Base-by-base conservation (phyloP, 2,329 filamentous ascomycete species). In the Ophiognomonia clavigignenti-juglandacearum region DNA sequence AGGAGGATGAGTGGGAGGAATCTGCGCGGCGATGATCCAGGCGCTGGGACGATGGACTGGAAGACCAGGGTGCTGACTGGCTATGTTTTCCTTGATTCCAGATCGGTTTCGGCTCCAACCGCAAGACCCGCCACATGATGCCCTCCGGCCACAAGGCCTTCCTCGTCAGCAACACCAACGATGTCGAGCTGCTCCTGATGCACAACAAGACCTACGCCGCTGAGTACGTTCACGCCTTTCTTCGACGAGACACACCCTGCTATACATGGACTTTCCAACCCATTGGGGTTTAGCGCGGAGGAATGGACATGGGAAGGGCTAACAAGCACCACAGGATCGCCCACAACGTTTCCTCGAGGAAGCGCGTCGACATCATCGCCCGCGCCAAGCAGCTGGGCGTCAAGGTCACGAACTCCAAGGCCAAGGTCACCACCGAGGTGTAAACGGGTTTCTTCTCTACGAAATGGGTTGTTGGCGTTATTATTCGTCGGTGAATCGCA, bases 331-430 rank as follows among this genome's bases (percentile, higher is more conserved):
- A 31, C 62, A 96, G 91, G 83, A 98, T 98, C 72, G 88, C 87
- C 71, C 89, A 95, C 82, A 87, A 88, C 73, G 93, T 98, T 72
- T 98, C 93, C 56, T 95, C 93, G 70, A 83, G 92, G 76, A 98
- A 98, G 88, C 85, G 93, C 75, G 85, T 98, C 74, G 91, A 96
- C 68, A 98, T 98, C 76, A 84, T 98, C 66, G 82, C 88, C 68
- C 88, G 92, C 73, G 93, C 93, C 60, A 97, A 97, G 88, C 86
- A 95, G 76, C 79, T 98, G 68, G 89, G 91, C 69, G 93, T 98
- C 72, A 98, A 98, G 88, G 92, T 98, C 73, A 98, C 93, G 71
- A 98, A 98, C 83, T 75, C 88, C 76, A 96, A 96, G 88, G 93
- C 91, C 69, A 95, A 92, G 83, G 86, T 98, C 73, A 96, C 92